Conservation (phyloP, 345 rosid species). For the Acer campestre region DNA sequence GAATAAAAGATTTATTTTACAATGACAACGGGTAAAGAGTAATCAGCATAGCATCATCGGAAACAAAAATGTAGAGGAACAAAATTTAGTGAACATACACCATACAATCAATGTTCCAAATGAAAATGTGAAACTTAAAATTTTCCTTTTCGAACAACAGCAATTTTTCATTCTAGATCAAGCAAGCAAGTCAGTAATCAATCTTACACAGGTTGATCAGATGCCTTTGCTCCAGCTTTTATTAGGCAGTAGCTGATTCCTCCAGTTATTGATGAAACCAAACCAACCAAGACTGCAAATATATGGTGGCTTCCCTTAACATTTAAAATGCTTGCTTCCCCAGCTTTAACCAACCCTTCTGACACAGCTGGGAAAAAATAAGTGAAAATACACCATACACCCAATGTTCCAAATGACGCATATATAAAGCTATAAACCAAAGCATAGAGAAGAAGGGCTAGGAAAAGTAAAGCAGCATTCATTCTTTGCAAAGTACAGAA, state of each 20-base stretch:
- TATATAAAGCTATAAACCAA: neutral
- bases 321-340: slow-evolving; percentile 30
- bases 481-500: slow-evolving; percentile 26
- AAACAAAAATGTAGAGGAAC: neutral
- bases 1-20: neutral
- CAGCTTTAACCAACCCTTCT: slow-evolving; percentile 36
- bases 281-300: slow-evolving; percentile 59
- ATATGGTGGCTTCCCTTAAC: slow-evolving; percentile 43
- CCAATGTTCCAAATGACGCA: neutral
- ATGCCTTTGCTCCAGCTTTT: slow-evolving; percentile 80
- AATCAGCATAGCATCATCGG: neutral
- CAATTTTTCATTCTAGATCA: neutral
- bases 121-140: neutral
- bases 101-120: no score
- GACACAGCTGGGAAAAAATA: slow-evolving; percentile 20
- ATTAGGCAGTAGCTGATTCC: slow-evolving; percentile 83
- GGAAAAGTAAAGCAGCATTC: neutral
- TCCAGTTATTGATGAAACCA: slow-evolving; percentile 75
- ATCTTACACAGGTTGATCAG: slow-evolving; percentile 87
- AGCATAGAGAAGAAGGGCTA: neutral
- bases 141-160: neutral
- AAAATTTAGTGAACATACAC: neutral
- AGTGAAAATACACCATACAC: neutral
- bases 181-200: slow-evolving; percentile 29
- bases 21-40: neutral